A percentile compares a stretch with the other conserved stretches of the same genome.
Evolutionary conservation across 371 early-diverging fungal species (phyloP).

Genomic region (Thermomucor indicae-seudaticae): DNA sequence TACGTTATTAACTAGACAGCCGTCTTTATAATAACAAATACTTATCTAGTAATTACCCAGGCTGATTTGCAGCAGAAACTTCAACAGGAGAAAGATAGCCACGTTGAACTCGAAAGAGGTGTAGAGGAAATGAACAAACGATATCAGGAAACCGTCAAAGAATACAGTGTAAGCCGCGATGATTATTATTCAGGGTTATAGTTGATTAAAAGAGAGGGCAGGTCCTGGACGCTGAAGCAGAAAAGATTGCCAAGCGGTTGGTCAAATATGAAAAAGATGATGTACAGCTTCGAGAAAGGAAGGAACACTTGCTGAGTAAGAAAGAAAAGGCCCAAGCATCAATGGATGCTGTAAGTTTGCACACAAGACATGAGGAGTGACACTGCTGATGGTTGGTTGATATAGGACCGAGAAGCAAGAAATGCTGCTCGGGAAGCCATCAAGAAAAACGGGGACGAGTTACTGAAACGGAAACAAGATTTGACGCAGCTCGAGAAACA

Average conservation of each 20-base stretch:
- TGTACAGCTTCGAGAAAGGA: conserved; percentile 73
- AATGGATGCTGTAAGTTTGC: conserved; percentile 48
- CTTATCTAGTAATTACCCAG: conserved; percentile 13
- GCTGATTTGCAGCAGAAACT: conserved; percentile 48
- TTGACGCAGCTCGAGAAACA: conserved; percentile 58
- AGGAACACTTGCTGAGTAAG: conserved; percentile 72
- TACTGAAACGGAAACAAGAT: conserved; percentile 50
- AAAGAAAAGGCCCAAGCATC: conserved; percentile 65
- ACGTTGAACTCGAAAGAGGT: conserved; percentile 44
- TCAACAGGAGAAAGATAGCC: conserved; percentile 20
- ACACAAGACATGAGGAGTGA: not conserved
- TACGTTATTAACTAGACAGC: too few relatives aligned
- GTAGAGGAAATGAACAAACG: conserved; percentile 51
- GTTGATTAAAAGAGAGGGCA: conserved; percentile 8
- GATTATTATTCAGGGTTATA: too few relatives aligned
- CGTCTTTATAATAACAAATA: not conserved
- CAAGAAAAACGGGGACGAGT: conserved; percentile 51
- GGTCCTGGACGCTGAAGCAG: conserved; percentile 53
- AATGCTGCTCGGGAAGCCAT: conserved; percentile 48
- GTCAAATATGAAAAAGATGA: conserved; percentile 76
- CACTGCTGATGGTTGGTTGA: too few relatives aligned
- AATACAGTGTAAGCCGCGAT: conserved; percentile 51
- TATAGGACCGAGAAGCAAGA: conserved; percentile 50
- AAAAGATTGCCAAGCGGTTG: conserved; percentile 55
- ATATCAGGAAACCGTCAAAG: conserved; percentile 51